Evolutionary conservation across 805 yeast genomes (phyloP).

Genomic region (Yamadazyma sp.): DNA sequence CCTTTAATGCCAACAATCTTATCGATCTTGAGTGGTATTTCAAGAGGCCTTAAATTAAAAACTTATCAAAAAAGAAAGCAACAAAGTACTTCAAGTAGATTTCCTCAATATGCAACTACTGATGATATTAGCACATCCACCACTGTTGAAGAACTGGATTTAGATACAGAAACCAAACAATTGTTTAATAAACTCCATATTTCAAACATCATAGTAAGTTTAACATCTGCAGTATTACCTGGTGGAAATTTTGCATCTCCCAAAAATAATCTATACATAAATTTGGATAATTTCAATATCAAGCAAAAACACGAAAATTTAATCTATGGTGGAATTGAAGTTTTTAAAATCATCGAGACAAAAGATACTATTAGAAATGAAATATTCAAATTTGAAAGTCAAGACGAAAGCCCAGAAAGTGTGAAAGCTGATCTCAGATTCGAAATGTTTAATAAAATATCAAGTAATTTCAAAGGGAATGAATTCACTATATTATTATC

Average conservation of each 20-base stretch:
- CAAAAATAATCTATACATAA: slow-evolving; percentile 22
- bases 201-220: slow-evolving; percentile 34
- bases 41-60: slow-evolving; percentile 32
- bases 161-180: slow-evolving; percentile 13
- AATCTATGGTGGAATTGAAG: slow-evolving; percentile 48
- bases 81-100: slow-evolving; percentile 6
- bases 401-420: slow-evolving; percentile 1
- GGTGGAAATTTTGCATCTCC: slow-evolving; percentile 42
- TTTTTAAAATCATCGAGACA: slow-evolving; percentile 22
- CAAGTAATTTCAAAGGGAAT: slow-evolving; percentile 10
- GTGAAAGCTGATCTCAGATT: slow-evolving; percentile 50
- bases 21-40: slow-evolving; percentile 35
- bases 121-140: slow-evolving; percentile 9
- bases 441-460: slow-evolving; percentile 35
- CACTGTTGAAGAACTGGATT: slow-evolving; percentile 13
- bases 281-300: slow-evolving; percentile 28
- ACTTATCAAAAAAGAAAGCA: slow-evolving; percentile 25
- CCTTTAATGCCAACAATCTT: slow-evolving; percentile 41
- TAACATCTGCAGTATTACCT: slow-evolving; percentile 43
- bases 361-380: slow-evolving; percentile 15
- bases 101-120: slow-evolving; percentile 24
- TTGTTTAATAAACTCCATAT: slow-evolving; percentile 40
- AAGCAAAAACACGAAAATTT: slow-evolving; percentile 42
- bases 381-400: slow-evolving; percentile 24
- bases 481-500: slow-evolving; percentile 14